Evolutionary conservation across 2,329 filamentous ascomycete genomes (phyloP), one percentile per base, ranked within the genome.

Genomic region (Monilinia laxa): DNA sequence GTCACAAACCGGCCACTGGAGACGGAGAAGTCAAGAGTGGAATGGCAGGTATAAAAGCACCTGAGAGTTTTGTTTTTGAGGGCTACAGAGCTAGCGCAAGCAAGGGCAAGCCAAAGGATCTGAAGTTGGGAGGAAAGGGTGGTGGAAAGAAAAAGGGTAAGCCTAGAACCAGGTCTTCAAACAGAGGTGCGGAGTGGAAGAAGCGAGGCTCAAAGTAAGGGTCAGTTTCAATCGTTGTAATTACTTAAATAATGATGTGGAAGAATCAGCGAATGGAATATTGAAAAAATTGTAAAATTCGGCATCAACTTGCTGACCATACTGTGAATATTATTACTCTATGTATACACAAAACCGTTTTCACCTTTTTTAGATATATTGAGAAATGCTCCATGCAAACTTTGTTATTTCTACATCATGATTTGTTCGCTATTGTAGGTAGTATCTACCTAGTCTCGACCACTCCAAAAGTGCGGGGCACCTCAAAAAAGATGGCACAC

Each of bases 1-100:
- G 70, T 51, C 65, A 69, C 18, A 67, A 57, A 2, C 42, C 62
- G 45, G 67, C 60, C 47, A 58, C 57, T 25, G 47, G 59, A 12
- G 51, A 45, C 11, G 62, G 52, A 35, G 59, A 59, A 18, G 65
- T 65, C 18, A 62, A 51, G 45, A 25, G 45, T 18, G 66, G 67
- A 25, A 70, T 73, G 42, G 73, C 71, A 18, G 77, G 76, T 14
- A 79, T 82, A 70, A 65, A 69, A 14, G 83, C 86, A 78, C 88
- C 89, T 0, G 89, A 93, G 77, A 81, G 83, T 20, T 85, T 93
- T 70, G 85, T 93, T n/a, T 93, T 94, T 73, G 92, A 96, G 77
- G 92, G 92, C 0, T 87, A 89, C 70, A 84, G 92, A 64, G 91
- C 91, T 12, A 91, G 85, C 65, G 80, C 83, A 42, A 89, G 83